Conservation (phyloP, 2,329 filamentous ascomycete genomes). For the Diplodia intermedia region DNA sequence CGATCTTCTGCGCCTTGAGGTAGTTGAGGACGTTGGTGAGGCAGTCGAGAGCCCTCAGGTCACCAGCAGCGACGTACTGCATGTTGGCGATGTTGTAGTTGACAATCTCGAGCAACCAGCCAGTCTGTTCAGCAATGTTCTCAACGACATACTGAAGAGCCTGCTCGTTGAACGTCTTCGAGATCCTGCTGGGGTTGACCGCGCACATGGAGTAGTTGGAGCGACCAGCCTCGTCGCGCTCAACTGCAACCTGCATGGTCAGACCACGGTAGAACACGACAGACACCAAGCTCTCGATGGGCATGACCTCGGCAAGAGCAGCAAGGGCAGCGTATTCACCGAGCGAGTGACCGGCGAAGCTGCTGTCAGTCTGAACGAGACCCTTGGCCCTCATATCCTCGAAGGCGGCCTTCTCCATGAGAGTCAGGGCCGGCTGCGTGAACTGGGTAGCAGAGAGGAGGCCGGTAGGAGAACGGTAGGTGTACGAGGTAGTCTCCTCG, state of each 20-base stretch:
- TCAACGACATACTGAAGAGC: conserved; percentile 96
- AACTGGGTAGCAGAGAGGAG: conserved; percentile 97
- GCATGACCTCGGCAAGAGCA: conserved; percentile 96
- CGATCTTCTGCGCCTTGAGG: conserved; percentile 95
- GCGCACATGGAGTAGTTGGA: conserved; percentile 99
- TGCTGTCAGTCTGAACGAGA: conserved; percentile 93
- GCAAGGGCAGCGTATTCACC: conserved; percentile 98
- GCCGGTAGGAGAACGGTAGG: conserved; percentile 92
- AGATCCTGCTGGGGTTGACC: conserved; percentile 97
- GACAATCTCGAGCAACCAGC: conserved; percentile 97
- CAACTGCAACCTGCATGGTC: conserved; percentile 99
- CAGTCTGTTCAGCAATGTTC: conserved; percentile 91
- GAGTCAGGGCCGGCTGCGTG: conserved; percentile 93
- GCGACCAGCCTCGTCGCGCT: conserved; percentile 88
- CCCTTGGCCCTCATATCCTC: conserved; percentile 99
- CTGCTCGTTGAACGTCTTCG: conserved; percentile 98
- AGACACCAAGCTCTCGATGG: conserved; percentile 97
- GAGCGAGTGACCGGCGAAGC: conserved; percentile 95
- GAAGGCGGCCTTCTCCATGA: conserved; percentile 99
- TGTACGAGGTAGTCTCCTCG: conserved; percentile 93
- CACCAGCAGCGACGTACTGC: conserved; percentile 73
- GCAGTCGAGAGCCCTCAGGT: conserved; percentile 70
- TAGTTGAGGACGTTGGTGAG: conserved; percentile 87
- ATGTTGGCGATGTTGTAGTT: conserved; percentile 83
- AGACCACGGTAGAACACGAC: conserved; percentile 99